Conservation (phyloP, 1,139 yeast genomes). For the Scheffersomyces illinoinensis region DNA sequence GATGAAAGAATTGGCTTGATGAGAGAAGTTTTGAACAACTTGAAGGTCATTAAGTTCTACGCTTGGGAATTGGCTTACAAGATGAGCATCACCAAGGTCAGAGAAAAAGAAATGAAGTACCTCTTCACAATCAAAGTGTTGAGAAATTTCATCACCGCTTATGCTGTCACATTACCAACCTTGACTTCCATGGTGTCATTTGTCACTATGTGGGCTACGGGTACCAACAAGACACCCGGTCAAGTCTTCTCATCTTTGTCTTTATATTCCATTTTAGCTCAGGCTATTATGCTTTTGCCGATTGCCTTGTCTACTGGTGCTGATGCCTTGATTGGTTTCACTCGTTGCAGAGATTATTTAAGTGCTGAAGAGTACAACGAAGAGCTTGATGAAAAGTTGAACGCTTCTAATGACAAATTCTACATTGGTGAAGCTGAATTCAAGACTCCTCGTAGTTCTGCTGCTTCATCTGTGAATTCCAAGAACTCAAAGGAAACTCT, state of each 20-base stretch:
- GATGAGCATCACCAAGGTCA: slow-evolving; percentile 32
- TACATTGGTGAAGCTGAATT: slow-evolving; percentile 16
- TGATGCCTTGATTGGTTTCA: slow-evolving; percentile 55
- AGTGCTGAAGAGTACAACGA: slow-evolving; percentile 37
- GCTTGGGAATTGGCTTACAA: slow-evolving; percentile 52
- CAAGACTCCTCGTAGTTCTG: background rate
- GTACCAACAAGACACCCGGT: slow-evolving; percentile 37
- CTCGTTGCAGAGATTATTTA: slow-evolving; percentile 45
- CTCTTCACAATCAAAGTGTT: slow-evolving; percentile 45
- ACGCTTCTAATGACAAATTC: slow-evolving; percentile 12
- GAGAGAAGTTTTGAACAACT: slow-evolving; percentile 44
- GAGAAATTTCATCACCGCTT: slow-evolving; percentile 47
- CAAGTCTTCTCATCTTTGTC: slow-evolving; percentile 53
- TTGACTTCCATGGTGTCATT: slow-evolving; percentile 24
- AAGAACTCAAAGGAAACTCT: slow-evolving; percentile 9
- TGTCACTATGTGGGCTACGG: slow-evolving; percentile 45
- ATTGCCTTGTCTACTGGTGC: slow-evolving; percentile 55
- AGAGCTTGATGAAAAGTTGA: slow-evolving; percentile 21
- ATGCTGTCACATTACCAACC: slow-evolving; percentile 37
- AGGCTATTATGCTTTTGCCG: slow-evolving; percentile 54
- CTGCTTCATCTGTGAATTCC: background rate
- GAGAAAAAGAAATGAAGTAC: slow-evolving; percentile 42
- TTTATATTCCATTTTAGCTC: slow-evolving; percentile 51
- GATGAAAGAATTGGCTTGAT: slow-evolving; percentile 46
- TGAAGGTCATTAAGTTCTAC: slow-evolving; percentile 47